Percentiles rank a stretch among this genome's conserved stretches.
These are phyloP conservation scores for Sporobolomyces pararoseus DNA, from an alignment of 768 basidiomycete genomes.

Conservation along the genomic window DNA sequence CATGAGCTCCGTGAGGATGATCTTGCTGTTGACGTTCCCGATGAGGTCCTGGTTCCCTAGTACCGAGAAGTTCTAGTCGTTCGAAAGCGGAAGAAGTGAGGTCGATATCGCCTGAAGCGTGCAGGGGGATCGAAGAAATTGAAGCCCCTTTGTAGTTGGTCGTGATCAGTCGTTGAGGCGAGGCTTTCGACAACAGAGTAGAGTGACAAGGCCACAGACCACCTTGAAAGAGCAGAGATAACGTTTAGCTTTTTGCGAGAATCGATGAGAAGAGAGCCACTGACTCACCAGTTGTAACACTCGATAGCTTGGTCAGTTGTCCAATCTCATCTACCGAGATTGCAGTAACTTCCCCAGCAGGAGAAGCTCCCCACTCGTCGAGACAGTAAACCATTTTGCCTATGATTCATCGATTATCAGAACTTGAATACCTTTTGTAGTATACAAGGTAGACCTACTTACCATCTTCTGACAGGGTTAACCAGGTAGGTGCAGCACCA, in stretches of 20 bases:
- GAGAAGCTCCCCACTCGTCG: conserved; percentile 25
- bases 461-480: conserved; percentile 17
- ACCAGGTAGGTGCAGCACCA: conserved; percentile 33
- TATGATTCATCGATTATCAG: neutral
- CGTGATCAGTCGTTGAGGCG: conserved; percentile 8
- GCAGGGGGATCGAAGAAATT: neutral
- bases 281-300: neutral
- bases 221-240: neutral
- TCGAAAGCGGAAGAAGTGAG: neutral
- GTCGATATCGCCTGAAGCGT: conserved; percentile 12
- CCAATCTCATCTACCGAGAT: neutral
- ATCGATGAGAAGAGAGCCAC: neutral
- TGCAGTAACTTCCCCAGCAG: conserved; percentile 5
- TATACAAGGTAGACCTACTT: neutral
- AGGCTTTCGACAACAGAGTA: neutral
- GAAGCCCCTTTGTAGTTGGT: conserved; percentile 34
- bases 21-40: conserved; percentile 19
- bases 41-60: conserved; percentile 3
- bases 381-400: conserved; percentile 12
- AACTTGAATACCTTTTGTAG: too few species aligned
- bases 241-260: neutral
- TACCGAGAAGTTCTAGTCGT: neutral
- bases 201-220: conserved; percentile 28
- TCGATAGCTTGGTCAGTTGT: neutral
- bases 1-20: conserved; percentile 37